phyloP scores from a whole-genome alignment of 352 stramenopile genomes.

The Pythium volutum region DNA sequence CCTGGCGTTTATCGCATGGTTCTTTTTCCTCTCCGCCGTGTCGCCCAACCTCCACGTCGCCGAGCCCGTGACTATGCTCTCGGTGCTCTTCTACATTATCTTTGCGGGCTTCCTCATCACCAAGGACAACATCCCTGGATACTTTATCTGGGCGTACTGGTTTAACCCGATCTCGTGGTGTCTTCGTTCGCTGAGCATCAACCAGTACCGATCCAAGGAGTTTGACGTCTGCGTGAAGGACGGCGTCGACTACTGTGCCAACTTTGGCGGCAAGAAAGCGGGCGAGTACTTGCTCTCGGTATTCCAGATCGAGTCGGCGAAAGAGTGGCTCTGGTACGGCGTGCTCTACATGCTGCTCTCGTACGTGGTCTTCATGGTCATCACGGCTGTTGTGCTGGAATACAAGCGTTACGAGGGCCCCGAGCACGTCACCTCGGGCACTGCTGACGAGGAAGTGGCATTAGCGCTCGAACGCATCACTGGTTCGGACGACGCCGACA shows the following conservation, averaged over 20 bases:
- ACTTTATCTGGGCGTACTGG: constrained; percentile 45
- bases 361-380: constrained; percentile 30
- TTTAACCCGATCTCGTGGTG: constrained; percentile 43
- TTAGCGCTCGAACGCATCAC: neutral
- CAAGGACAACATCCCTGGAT: constrained; percentile 32
- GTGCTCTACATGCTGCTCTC: constrained; percentile 20
- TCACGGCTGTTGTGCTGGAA: constrained; percentile 29
- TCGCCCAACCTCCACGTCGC: constrained; percentile 25
- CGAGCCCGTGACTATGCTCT: constrained; percentile 25
- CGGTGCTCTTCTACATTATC: constrained; percentile 29
- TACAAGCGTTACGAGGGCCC: constrained; percentile 28
- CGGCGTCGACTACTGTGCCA: constrained; percentile 28
- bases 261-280: constrained; percentile 15
- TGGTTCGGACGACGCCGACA: neutral
- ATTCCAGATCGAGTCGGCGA: constrained; percentile 22
- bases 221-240: constrained; percentile 23
- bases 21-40: constrained; percentile 30
- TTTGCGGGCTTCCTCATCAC: constrained; percentile 39
- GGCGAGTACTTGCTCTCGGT: constrained; percentile 26
- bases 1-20: constrained; percentile 28
- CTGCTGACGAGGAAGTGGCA: neutral
- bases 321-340: constrained; percentile 25
- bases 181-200: constrained; percentile 25
- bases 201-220: constrained; percentile 25
- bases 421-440: constrained; percentile 1